These are phyloP conservation scores for Ophiosphaerella narmari DNA, from an alignment of 2,329 filamentous ascomycete species.

Conservation along the genomic window DNA sequence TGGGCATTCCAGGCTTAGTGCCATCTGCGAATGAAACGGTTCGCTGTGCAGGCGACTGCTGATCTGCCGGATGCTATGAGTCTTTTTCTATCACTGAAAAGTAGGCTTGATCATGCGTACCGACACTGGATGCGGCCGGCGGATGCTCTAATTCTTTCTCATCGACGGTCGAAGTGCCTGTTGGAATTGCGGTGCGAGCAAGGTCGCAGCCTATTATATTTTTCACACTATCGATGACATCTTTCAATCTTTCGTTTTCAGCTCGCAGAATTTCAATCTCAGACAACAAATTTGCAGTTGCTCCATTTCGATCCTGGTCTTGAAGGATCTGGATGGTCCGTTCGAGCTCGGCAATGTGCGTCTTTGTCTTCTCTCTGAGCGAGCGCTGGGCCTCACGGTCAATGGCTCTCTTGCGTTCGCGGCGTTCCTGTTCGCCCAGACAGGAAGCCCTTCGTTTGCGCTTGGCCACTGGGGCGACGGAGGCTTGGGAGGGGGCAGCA, in stretches of 20 bases:
- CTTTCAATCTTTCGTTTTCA: conserved; percentile 41
- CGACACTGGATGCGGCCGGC: conserved; percentile 25
- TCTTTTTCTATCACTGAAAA: conserved; percentile 9
- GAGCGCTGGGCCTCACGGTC: conserved; percentile 44
- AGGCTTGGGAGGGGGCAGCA: conserved; percentile 18
- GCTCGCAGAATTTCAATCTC: conserved; percentile 38
- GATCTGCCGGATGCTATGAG: conserved; percentile 33
- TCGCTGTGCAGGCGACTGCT: conserved; percentile 24
- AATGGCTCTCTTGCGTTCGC: conserved; percentile 42
- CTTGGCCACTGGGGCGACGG: conserved; percentile 36
- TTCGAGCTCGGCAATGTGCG: conserved; percentile 44
- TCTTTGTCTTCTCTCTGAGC: conserved; percentile 44
- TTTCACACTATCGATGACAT: conserved; percentile 43
- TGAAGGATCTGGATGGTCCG: conserved; percentile 42
- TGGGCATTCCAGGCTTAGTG: conserved; percentile 18
- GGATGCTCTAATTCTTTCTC: conserved; percentile 13
- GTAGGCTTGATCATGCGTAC: conserved; percentile 25
- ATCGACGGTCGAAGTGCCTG: conserved; percentile 1
- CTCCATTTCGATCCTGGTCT: conserved; percentile 39
- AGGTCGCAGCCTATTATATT: conserved; percentile 34
- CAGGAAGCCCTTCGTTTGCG: conserved; percentile 41
- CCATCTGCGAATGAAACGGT: conserved; percentile 19
- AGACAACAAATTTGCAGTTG: conserved; percentile 35
- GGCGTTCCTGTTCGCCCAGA: conserved; percentile 41
- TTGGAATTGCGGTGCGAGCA: conserved; percentile 10